Base-by-base conservation (phyloP, 306 rosid species). In the Arachis stenosperma region DNA sequence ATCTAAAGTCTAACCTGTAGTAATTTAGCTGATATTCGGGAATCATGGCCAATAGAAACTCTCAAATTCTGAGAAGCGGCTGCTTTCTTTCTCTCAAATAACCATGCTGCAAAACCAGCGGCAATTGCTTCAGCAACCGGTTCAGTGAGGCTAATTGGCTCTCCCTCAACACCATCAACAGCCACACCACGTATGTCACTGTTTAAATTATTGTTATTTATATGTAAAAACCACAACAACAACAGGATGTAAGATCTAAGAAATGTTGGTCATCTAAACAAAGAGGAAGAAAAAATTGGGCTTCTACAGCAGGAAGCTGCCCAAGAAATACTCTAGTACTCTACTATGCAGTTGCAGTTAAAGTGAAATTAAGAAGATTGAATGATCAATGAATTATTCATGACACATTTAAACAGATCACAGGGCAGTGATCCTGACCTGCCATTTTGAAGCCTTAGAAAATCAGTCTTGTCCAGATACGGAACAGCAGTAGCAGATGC, bases 151-250 rank as follows among this genome's bases (percentile, higher is more conserved):
- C 80, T 91, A 77, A 94, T 73, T 15, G 91, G 83, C 78, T 94
- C 98, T 61, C 96, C 97, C 77, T 89, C 95, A 67, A 91, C 89
- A 65, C 98, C 97, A 73, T 89, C 85, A 76, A 91, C 78, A 81
- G 98, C 91, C 82, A 94, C 96, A 57, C 96, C 98, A 12, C 97
- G 95, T 66, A 94, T 94, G 78, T 94, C 98, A 83, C 96, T 91
- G 83, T 78, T 68, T 70, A 70, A 70, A 62, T 78, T 54, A 48
- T 58, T 10, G 70, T 66, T 67, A 84, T 70, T 67, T 69, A 74
- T 48, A 77, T 55, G 44, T 53, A 58, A 63, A 42, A 75, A 64
- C 61, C 65, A 66, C 75, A 82, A 71, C 64, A 83, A 56, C 6
- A 7, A 50, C 75, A 61, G 64, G 65, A 74, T 56, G 62, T 53